A percentile compares a stretch with the other conserved stretches of the same genome.
phyloP scores from a whole-genome alignment of 805 yeast species.

The Saccharomyces cerevisiae region DNA sequence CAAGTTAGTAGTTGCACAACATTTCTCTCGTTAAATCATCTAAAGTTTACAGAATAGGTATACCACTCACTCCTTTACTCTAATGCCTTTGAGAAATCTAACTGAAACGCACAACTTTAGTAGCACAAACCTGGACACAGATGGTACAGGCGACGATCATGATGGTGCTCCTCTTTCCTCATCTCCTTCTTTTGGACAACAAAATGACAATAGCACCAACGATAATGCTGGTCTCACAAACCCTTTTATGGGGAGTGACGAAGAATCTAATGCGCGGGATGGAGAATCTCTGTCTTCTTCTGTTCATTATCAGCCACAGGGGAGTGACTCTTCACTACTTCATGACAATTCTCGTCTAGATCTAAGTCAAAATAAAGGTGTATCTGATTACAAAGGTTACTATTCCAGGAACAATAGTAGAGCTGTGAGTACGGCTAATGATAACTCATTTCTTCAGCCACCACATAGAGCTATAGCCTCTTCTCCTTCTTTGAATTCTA shows the following conservation, averaged over 20 bases:
- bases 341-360: background rate
- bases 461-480: conserved; percentile 7
- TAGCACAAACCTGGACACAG: background rate
- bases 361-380: conserved; percentile 4
- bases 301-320: background rate
- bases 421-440: background rate
- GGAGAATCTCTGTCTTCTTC: conserved; percentile 4
- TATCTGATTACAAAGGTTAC: conserved; percentile 25
- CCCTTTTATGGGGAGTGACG: conserved; percentile 13
- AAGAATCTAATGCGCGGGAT: conserved; percentile 1
- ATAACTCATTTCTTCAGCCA: conserved; percentile 1
- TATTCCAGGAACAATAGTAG: conserved; percentile 17
- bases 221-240: conserved; percentile 1
- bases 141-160: background rate
- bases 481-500: conserved; percentile 11
- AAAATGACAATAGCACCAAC: background rate
- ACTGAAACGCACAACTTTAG: conserved; percentile 4
- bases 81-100: conserved; percentile 18
- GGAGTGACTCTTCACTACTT: background rate
- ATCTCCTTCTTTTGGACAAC: conserved; percentile 1
- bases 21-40: background rate
- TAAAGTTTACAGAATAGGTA: background rate
- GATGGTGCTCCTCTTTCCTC: background rate
- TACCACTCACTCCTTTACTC: background rate
- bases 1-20: background rate